These are phyloP conservation scores for Yueomyces sp. DNA, from an alignment of 805 yeast species.

Conservation along the genomic window DNA sequence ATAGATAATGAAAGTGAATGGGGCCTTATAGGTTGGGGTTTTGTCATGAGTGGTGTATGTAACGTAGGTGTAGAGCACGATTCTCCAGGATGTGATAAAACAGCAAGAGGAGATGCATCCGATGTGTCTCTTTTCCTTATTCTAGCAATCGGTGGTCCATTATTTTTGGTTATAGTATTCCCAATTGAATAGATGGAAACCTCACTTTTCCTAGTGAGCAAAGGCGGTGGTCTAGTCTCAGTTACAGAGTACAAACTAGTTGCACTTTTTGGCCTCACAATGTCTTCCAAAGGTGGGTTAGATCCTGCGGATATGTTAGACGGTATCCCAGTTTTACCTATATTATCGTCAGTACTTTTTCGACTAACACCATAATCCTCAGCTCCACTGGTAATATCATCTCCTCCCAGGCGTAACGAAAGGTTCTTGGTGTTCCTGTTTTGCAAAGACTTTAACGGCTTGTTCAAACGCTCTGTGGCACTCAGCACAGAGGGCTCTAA, in stretches of 20 bases:
- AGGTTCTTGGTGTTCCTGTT: slow-evolving; percentile 21
- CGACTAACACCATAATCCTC: too few relatives aligned
- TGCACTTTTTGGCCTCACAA: neutral
- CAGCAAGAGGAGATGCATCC: neutral
- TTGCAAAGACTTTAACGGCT: slow-evolving; percentile 6
- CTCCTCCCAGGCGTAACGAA: slow-evolving; percentile 4
- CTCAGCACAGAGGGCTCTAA: too few relatives aligned
- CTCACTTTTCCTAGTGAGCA: slow-evolving; percentile 7
- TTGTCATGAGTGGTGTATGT: neutral
- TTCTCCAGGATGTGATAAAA: neutral
- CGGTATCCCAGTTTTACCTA: neutral
- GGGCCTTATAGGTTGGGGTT: slow-evolving; percentile 1
- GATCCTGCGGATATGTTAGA: neutral
- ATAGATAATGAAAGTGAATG: slow-evolving; percentile 15
- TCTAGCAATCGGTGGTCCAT: neutral
- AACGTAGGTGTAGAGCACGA: neutral
- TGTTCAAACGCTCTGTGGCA: too few relatives aligned
- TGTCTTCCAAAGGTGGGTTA: neutral
- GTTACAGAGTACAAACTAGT: neutral
- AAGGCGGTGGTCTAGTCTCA: neutral
- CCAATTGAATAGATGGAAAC: slow-evolving; percentile 12
- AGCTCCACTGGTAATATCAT: too few relatives aligned
- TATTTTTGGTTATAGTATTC: neutral
- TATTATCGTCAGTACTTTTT: neutral
- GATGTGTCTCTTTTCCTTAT: neutral